Evolutionary conservation across 1,284 basidiomycete species (phyloP).

Genomic region (Austroboletus rostrupii): DNA sequence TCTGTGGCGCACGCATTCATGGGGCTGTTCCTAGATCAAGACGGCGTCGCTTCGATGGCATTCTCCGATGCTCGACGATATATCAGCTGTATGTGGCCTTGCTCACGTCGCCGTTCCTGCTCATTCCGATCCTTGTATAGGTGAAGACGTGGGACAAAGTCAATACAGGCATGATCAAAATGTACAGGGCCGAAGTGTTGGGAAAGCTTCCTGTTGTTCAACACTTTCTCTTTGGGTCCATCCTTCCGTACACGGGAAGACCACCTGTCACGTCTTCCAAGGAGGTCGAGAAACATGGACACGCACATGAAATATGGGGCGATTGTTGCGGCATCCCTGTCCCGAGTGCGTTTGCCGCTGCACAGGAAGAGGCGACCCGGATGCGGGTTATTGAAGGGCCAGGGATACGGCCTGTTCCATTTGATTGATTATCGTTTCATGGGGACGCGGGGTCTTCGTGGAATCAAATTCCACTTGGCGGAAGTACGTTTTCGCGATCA

Average conservation of each 20-base stretch:
- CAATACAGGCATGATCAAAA: conserved; percentile 97
- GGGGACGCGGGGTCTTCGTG: background rate
- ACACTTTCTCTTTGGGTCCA: conserved; percentile 91
- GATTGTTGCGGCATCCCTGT: conserved; percentile 93
- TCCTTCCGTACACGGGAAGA: conserved; percentile 72
- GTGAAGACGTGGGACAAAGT: conserved; percentile 98
- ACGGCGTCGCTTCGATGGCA: conserved; percentile 96
- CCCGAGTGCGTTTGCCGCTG: conserved; percentile 79
- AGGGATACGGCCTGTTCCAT: conserved; percentile 78
- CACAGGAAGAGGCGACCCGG: conserved; percentile 40
- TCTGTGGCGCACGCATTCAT: background rate
- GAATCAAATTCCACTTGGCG: background rate
- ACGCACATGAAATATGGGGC: conserved; percentile 70
- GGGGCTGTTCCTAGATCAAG: conserved; percentile 66
- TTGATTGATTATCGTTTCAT: conserved; percentile 50
- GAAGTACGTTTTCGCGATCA: too few species aligned
- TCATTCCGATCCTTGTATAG: conserved; percentile 30
- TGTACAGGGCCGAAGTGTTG: conserved; percentile 95
- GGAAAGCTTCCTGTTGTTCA: conserved; percentile 95
- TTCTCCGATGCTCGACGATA: conserved; percentile 98
- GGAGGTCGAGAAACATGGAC: conserved; percentile 45
- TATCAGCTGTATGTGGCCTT: conserved; percentile 68
- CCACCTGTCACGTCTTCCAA: conserved; percentile 39
- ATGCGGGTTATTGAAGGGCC: conserved; percentile 46
- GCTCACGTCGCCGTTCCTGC: background rate